Evolutionary conservation across 345 rosid species (phyloP).

Genomic region (Syzygium jambos): DNA sequence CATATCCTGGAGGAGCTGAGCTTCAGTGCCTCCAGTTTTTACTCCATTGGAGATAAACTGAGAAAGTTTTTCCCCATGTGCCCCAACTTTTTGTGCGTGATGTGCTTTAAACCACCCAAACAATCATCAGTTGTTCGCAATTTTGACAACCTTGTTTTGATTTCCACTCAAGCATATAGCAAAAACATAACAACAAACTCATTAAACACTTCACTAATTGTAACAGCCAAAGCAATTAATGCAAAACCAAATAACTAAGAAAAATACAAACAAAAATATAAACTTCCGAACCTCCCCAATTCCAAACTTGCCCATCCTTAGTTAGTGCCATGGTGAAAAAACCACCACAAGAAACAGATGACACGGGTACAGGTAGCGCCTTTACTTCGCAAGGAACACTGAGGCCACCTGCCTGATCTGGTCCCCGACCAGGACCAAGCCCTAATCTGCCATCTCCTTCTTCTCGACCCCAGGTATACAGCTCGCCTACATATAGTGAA

Average conservation of each 20-base stretch:
- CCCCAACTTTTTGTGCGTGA: neutral
- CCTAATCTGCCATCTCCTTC: constrained; percentile 97
- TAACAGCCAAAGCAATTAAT: neutral
- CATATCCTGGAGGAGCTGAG: neutral
- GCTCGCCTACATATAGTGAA: constrained; percentile 40
- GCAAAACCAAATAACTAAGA: neutral
- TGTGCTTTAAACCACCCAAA: neutral
- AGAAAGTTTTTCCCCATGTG: neutral
- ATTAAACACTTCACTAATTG: neutral
- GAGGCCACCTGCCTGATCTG: constrained; percentile 87
- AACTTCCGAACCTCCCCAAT: constrained; percentile 67
- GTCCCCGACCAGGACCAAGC: constrained; percentile 86
- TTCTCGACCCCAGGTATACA: constrained; percentile 91
- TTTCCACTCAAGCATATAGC: neutral
- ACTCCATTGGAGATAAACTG: neutral
- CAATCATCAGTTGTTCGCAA: neutral
- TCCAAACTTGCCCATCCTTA: constrained; percentile 78
- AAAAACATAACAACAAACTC: neutral
- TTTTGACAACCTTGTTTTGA: neutral
- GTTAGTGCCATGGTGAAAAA: constrained; percentile 79
- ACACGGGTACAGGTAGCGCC: constrained; percentile 51
- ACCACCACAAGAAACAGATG: constrained; percentile 85
- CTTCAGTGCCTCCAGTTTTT: neutral
- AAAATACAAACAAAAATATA: neutral
- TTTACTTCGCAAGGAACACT: constrained; percentile 81